These are phyloP conservation scores for Zygotorulaspora sp. DNA, from an alignment of 805 yeast species.

Conservation along the genomic window DNA sequence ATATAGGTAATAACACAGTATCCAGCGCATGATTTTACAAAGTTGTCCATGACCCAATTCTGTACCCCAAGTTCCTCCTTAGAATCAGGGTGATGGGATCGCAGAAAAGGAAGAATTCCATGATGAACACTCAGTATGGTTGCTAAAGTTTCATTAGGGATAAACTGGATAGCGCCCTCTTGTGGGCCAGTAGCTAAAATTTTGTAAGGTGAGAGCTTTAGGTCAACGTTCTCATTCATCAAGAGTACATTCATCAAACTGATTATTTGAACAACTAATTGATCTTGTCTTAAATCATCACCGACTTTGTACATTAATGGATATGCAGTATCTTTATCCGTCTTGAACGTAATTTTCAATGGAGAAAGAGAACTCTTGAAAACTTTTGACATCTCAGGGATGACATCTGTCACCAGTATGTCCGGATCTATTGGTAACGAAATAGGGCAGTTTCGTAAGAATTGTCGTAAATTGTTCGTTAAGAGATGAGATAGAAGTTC, in stretches of 20 bases:
- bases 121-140: slow-evolving; percentile 67
- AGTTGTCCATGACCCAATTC: slow-evolving; percentile 78
- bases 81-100: slow-evolving; percentile 57
- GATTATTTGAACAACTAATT: slow-evolving; percentile 90
- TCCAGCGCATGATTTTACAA: slow-evolving; percentile 93
- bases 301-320: slow-evolving; percentile 93
- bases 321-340: slow-evolving; percentile 50
- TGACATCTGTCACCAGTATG: slow-evolving; percentile 64
- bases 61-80: slow-evolving; percentile 35
- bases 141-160: slow-evolving; percentile 89
- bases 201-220: slow-evolving; percentile 81
- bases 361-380: slow-evolving; percentile 92
- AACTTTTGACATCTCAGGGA: slow-evolving; percentile 76
- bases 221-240: slow-evolving; percentile 83
- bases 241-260: slow-evolving; percentile 84
- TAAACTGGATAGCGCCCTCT: slow-evolving; percentile 90
- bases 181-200: slow-evolving; percentile 85
- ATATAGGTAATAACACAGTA: slow-evolving; percentile 94
- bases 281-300: slow-evolving; percentile 93
- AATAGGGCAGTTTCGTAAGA: slow-evolving; percentile 45
- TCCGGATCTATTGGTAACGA: slow-evolving; percentile 82
- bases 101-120: slow-evolving; percentile 70
- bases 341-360: slow-evolving; percentile 70
- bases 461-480: slow-evolving; percentile 39
- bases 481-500: slow-evolving; percentile 54